Evolutionary conservation across 768 basidiomycete species (phyloP).

Genomic region (Tephrocybe sp.): DNA sequence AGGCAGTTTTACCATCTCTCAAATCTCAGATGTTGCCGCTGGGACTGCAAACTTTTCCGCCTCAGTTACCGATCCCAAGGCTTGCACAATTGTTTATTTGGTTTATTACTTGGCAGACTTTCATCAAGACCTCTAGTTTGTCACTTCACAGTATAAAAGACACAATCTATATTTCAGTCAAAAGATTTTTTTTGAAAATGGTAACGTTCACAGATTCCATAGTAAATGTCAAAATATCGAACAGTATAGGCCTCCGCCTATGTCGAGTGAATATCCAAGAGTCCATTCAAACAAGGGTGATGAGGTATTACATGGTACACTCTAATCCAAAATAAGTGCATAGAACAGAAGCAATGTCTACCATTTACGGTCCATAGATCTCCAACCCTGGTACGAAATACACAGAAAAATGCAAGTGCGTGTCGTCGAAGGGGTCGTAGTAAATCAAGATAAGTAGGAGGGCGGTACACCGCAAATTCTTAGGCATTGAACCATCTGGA

Average conservation of each 20-base stretch:
- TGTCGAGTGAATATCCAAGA: too few relatives aligned
- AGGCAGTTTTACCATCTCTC: too few relatives aligned
- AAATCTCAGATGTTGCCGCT: too few relatives aligned
- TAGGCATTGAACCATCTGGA: constrained; percentile 8
- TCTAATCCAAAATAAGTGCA: background rate
- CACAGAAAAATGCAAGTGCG: background rate
- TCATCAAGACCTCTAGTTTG: too few relatives aligned
- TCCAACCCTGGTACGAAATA: background rate
- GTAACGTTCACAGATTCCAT: too few relatives aligned
- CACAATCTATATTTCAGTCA: too few relatives aligned
- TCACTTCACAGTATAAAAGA: too few relatives aligned
- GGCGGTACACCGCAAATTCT: background rate
- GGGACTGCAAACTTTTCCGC: background rate
- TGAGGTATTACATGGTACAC: background rate
- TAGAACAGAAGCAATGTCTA: background rate
- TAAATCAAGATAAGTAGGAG: background rate
- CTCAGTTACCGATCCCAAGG: constrained; percentile 48
- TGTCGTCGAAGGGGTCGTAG: background rate
- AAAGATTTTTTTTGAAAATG: too few relatives aligned
- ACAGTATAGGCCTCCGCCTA: too few relatives aligned
- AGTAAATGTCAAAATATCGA: too few relatives aligned
- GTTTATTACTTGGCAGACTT: too few relatives aligned
- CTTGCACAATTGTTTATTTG: constrained; percentile 44
- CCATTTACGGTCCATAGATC: background rate
- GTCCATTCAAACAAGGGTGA: too few relatives aligned